A percentile compares a stretch with the other conserved stretches of the same genome.
phyloP scores from a whole-genome alignment of 2,329 filamentous ascomycete genomes.

The Venturia nashicola region DNA sequence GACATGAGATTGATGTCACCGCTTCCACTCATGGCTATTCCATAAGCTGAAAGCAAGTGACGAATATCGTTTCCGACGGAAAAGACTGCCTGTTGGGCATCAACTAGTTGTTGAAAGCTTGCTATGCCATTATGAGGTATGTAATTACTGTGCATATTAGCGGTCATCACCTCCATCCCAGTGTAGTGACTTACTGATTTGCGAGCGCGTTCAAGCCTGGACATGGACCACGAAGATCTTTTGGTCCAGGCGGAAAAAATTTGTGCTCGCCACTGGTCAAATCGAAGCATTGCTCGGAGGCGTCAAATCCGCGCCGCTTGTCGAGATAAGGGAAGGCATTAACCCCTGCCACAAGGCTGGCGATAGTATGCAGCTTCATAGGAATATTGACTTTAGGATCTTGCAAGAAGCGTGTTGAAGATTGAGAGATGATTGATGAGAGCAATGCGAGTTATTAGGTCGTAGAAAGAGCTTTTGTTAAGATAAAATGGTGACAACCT shows the following conservation, averaged over 20 bases:
- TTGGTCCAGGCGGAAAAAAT: conserved; percentile 1
- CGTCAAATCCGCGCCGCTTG: background rate
- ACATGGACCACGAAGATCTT: background rate
- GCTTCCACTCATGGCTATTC: background rate
- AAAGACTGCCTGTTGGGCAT: background rate
- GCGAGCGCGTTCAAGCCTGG: conserved; percentile 5
- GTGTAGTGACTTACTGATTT: background rate
- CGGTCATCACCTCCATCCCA: background rate
- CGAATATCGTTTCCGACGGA: background rate
- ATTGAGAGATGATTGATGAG: background rate
- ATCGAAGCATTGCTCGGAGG: conserved; percentile 1
- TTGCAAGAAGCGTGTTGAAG: background rate
- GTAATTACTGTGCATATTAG: background rate
- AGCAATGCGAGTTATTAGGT: background rate
- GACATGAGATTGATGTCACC: background rate
- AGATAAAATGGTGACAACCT: no score
- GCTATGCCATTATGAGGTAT: conserved; percentile 1
- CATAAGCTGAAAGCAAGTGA: background rate
- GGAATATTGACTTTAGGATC: no score
- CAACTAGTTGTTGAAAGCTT: background rate
- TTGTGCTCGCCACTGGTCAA: background rate
- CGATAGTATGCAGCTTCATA: background rate
- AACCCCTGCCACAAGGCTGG: background rate
- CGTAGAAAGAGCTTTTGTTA: background rate
- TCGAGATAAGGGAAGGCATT: background rate